A percentile compares a stretch with the other conserved stretches of the same genome.
These are phyloP conservation scores for Pseudonitzschia delicatissima DNA, from an alignment of 108 stramenopile genomes.

Conservation along the genomic window DNA sequence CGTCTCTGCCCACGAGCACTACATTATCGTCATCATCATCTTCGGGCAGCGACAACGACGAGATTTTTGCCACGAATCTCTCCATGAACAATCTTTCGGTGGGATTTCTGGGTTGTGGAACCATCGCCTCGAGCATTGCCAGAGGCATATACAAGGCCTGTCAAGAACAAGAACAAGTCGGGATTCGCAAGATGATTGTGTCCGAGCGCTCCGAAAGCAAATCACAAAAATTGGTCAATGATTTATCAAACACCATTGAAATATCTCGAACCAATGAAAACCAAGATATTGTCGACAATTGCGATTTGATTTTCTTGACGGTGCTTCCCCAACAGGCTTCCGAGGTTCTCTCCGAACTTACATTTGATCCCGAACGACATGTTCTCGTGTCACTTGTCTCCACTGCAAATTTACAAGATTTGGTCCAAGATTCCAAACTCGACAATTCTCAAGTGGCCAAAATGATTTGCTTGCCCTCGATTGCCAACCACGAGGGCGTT, in stretches of 20 bases:
- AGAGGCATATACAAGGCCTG: conserved; percentile 41
- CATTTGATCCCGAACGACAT: conserved; percentile 52
- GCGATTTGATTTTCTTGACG: conserved; percentile 72
- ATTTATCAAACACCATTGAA: conserved; percentile 38
- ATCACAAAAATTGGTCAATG: conserved; percentile 35
- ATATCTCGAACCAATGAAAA: conserved; percentile 61
- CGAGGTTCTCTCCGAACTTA: conserved; percentile 44
- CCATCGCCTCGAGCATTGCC: conserved; percentile 76
- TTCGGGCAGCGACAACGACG: too few species aligned
- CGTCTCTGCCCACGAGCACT: too few species aligned
- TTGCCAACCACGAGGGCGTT: conserved; percentile 55
- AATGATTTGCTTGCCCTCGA: conserved; percentile 80
- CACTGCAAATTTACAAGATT: conserved; percentile 30
- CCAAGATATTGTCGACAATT: conserved; percentile 59
- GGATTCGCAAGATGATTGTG: conserved; percentile 44
- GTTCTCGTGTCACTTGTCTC: conserved; percentile 74
- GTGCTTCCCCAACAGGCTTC: conserved; percentile 66
- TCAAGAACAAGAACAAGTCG: conserved; percentile 17
- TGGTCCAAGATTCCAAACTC: conserved; percentile 28
- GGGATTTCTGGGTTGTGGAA: conserved; percentile 83
- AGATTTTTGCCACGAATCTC: too few species aligned
- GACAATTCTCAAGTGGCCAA: conserved; percentile 48
- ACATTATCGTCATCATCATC: too few species aligned
- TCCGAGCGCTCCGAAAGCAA: conserved; percentile 59
- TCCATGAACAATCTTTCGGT: conserved; percentile 14